These are phyloP conservation scores for Prinsepia uniflora DNA, from an alignment of 306 rosid species.

Conservation along the genomic window DNA sequence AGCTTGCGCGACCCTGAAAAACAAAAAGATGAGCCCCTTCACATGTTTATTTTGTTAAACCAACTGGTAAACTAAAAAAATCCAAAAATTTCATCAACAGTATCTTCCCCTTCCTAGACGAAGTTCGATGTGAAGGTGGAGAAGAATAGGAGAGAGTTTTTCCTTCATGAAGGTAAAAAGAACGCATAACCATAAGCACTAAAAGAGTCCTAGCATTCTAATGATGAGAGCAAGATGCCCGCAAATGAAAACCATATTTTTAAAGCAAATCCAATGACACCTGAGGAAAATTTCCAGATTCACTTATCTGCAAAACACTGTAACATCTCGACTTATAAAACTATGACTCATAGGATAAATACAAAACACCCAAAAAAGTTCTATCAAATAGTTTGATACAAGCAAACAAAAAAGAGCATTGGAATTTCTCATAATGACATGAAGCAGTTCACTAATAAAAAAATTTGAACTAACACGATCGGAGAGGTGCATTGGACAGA, in stretches of 20 bases:
- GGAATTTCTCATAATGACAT: neutral
- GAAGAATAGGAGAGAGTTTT: neutral
- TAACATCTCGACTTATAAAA: neutral
- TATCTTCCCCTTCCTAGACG: neutral
- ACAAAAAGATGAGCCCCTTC: neutral
- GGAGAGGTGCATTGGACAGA: conserved; percentile 98
- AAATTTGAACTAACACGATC: conserved; percentile 63
- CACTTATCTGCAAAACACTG: neutral
- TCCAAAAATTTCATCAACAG: neutral
- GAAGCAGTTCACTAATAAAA: conserved; percentile 14
- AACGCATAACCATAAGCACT: neutral
- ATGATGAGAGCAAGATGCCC: neutral
- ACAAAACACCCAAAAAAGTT: neutral
- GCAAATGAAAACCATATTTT: neutral
- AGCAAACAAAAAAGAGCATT: neutral
- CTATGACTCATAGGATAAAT: neutral
- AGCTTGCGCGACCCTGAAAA: conserved; percentile 67
- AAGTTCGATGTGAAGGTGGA: neutral
- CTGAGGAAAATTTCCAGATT: neutral
- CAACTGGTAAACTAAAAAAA: neutral
- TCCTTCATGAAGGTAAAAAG: neutral
- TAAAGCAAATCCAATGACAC: neutral
- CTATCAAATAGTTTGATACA: neutral
- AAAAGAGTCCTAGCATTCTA: neutral
- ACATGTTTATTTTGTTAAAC: neutral